Percentiles rank a stretch among this genome's conserved stretches.
Conservation (phyloP, 2,329 filamentous ascomycete genomes). For the Pyrenochaeta sp. region DNA sequence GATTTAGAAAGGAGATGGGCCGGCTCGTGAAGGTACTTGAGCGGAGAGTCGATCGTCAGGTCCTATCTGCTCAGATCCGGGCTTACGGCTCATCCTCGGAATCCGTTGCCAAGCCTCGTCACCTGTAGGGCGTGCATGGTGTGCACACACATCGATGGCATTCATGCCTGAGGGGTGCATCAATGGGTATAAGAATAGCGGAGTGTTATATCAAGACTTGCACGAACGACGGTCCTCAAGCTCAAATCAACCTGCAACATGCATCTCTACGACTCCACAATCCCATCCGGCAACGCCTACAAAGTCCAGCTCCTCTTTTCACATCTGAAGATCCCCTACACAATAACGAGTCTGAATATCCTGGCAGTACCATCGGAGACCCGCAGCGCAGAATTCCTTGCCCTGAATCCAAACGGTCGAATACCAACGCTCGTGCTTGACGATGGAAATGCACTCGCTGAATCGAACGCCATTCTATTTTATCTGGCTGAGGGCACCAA, state of each 20-base stretch:
- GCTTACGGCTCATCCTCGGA: conserved; percentile 9
- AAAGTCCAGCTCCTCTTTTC: conserved; percentile 26
- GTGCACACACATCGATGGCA: neutral
- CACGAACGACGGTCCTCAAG: neutral
- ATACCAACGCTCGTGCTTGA: conserved; percentile 23
- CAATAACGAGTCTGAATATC: conserved; percentile 22
- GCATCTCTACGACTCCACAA: conserved; percentile 25
- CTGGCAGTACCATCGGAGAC: conserved; percentile 17
- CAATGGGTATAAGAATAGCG: neutral
- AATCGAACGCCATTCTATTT: conserved; percentile 28
- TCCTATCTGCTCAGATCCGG: conserved; percentile 20
- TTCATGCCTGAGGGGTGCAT: neutral
- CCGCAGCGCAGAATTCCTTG: conserved; percentile 14
- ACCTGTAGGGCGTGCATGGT: conserved; percentile 1
- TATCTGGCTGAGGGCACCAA: conserved; percentile 18
- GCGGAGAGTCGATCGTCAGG: conserved; percentile 20
- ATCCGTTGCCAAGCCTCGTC: conserved; percentile 2
- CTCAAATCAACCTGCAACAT: conserved; percentile 6
- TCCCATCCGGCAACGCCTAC: conserved; percentile 30
- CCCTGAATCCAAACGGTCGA: conserved; percentile 21
- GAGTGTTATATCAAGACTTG: neutral
- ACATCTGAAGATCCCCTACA: conserved; percentile 17
- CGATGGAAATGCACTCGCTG: conserved; percentile 20
- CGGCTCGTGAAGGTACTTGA: conserved; percentile 12
- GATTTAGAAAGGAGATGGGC: conserved; percentile 19